Evolutionary conservation across 805 yeast genomes (phyloP).

Genomic region (Nakazawaea sp.): DNA sequence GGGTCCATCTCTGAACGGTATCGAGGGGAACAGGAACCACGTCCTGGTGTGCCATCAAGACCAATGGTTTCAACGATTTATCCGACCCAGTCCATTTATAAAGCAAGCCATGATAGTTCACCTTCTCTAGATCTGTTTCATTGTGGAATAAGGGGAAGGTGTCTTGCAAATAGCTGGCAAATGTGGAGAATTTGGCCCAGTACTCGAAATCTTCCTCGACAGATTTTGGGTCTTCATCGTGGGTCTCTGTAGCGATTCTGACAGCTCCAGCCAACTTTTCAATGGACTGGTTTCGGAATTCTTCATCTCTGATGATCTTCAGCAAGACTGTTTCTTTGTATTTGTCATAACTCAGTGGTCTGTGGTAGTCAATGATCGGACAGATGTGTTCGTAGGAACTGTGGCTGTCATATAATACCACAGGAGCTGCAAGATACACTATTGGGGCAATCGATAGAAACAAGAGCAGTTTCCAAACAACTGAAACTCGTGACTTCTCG

Average conservation of each 20-base stretch:
- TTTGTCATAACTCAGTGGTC: constrained; percentile 25
- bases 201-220: constrained; percentile 46
- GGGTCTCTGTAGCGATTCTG: constrained; percentile 55
- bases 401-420: no score
- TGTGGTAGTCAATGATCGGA: constrained; percentile 16
- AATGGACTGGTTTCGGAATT: constrained; percentile 33
- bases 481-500: no score
- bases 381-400: constrained; percentile 1
- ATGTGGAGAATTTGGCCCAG: constrained; percentile 24
- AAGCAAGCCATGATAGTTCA: constrained; percentile 38
- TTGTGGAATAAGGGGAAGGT: constrained; percentile 34
- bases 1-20: constrained; percentile 31
- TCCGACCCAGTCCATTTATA: constrained; percentile 37
- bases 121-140: constrained; percentile 26
- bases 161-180: constrained; percentile 30
- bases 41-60: constrained; percentile 45
- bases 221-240: constrained; percentile 39
- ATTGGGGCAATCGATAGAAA: no score
- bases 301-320: constrained; percentile 28
- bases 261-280: constrained; percentile 50
- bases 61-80: constrained; percentile 31
- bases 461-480: no score
- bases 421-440: no score
- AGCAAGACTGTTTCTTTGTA: constrained; percentile 26
- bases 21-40: constrained; percentile 40